Conservation (phyloP, 176 grass and related monocot species). For the Panicum miliaceum region DNA sequence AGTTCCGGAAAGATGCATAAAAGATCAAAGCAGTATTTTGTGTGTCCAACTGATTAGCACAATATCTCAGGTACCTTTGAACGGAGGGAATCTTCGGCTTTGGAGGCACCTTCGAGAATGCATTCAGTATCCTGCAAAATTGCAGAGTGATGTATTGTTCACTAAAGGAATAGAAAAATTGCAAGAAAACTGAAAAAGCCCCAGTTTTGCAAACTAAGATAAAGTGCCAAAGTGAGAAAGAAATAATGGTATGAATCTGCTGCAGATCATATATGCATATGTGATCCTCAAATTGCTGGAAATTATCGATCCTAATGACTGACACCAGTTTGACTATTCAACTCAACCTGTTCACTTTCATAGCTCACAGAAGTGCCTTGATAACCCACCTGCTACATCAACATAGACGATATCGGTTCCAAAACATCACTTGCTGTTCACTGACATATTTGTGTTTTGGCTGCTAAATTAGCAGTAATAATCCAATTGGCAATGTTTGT, state of each 20-base stretch:
- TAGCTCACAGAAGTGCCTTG: not conserved
- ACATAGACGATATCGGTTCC: not conserved
- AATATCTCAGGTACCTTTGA: slow-evolving; percentile 52
- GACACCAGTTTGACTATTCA: not conserved
- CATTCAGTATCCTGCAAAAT: slow-evolving; percentile 60
- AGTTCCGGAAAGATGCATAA: not conserved
- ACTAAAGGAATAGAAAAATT: not conserved
- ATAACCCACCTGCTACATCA: not conserved
- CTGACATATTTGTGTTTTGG: not conserved
- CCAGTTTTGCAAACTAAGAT: not conserved
- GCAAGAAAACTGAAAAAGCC: not conserved
- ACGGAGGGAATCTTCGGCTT: slow-evolving; percentile 51
- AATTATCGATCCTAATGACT: not conserved
- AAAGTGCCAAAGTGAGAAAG: not conserved
- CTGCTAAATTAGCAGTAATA: not conserved
- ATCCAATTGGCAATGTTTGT: not conserved
- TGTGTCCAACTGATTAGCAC: not conserved
- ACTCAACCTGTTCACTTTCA: not conserved
- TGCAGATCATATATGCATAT: not conserved
- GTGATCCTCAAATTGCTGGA: not conserved
- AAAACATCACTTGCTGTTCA: not conserved
- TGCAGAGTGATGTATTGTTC: not conserved
- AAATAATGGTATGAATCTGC: not conserved
- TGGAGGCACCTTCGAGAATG: slow-evolving; percentile 56
- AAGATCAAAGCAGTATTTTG: not conserved